Evolutionary conservation across 768 basidiomycete genomes (phyloP), one percentile per base, ranked within the genome.

Genomic region (Amanita pallidorosea): DNA sequence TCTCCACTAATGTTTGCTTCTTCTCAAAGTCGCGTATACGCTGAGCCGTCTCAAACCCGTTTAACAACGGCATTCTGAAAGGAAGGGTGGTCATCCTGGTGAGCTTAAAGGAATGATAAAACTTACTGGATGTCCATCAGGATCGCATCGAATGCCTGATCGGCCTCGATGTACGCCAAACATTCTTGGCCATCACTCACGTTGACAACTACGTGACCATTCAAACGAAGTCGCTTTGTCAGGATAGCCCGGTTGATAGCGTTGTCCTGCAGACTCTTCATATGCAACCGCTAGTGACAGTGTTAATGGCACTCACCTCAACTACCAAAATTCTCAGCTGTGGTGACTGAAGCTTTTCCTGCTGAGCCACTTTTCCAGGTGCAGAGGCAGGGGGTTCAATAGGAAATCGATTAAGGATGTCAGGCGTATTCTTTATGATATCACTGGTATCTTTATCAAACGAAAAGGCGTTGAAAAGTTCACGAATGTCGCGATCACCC

Each of bases 51-150:
- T 83, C 77, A 51, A 80, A 78, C 9, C 88, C 88, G 56, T 88
- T 76, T 43, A 89, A 67, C 48, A 91, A 82, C 0, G 88, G 87
- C 85, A 88, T 88, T 60, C 83, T 88, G 18, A 5, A 55, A 13
- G 22, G 35, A 17, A 49, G 23, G 20, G 25, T 12, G 17, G 52
- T 51, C 20, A 41, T 29, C 22, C 15, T 22, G 20, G 13, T 7
- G 12, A 35, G 35, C 4, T 17, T 31, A 12, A 18, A 31, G 31
- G 23, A 18, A 44, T 17, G 15, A 34, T 34, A 2, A 5, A n/a
- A 69, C 81, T 54, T 55, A 86, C 83, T 86, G 85, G 9, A 90
- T 78, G 61, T 90, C 88, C 89, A 90, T 93, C 42, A 93, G 67
- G 13, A 90, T 70, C 51, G 73, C 74, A 59, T 93, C 87, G 57